phyloP scores from a whole-genome alignment of 2,329 filamentous ascomycete species.

The Triangularia setosa region DNA sequence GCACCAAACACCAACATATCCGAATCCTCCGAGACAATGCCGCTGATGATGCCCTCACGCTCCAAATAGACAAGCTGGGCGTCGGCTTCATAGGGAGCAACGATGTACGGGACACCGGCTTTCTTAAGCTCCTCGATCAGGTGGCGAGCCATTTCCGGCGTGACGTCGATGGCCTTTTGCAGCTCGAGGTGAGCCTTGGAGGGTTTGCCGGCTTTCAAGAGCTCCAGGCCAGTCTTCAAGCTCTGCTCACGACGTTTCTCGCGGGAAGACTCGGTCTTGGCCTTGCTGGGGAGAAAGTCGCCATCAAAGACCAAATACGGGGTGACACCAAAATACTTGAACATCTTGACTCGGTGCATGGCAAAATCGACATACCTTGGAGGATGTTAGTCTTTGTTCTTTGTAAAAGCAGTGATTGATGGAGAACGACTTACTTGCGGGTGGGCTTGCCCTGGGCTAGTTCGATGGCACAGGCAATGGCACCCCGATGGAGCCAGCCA shows the following conservation, averaged over 20 bases:
- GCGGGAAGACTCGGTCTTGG: slow-evolving; percentile 75
- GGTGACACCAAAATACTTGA: slow-evolving; percentile 87
- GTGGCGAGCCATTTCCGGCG: slow-evolving; percentile 88
- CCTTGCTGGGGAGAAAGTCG: slow-evolving; percentile 91
- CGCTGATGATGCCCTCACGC: slow-evolving; percentile 74
- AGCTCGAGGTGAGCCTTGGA: slow-evolving; percentile 79
- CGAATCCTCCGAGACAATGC: slow-evolving; percentile 93
- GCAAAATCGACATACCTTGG: slow-evolving; percentile 82
- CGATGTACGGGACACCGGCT: slow-evolving; percentile 76
- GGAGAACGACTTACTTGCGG: slow-evolving; percentile 62
- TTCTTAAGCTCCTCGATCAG: slow-evolving; percentile 90
- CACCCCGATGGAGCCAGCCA: slow-evolving; percentile 95
- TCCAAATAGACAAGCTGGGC: slow-evolving; percentile 96
- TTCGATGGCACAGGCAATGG: slow-evolving; percentile 84
- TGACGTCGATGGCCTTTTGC: slow-evolving; percentile 93
- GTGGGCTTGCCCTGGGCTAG: slow-evolving; percentile 86
- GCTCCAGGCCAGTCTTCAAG: slow-evolving; percentile 69
- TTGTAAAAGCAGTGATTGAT: not conserved
- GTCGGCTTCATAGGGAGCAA: slow-evolving; percentile 96
- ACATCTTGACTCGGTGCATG: slow-evolving; percentile 88
- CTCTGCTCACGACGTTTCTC: slow-evolving; percentile 72
- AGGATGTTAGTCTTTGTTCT: slow-evolving; percentile 3
- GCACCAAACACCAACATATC: slow-evolving; percentile 94
- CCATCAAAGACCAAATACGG: slow-evolving; percentile 96
- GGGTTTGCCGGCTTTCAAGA: slow-evolving; percentile 76